Evolutionary conservation across 2,329 filamentous ascomycete genomes (phyloP).

Genomic region (Fusarium fracticaudum): DNA sequence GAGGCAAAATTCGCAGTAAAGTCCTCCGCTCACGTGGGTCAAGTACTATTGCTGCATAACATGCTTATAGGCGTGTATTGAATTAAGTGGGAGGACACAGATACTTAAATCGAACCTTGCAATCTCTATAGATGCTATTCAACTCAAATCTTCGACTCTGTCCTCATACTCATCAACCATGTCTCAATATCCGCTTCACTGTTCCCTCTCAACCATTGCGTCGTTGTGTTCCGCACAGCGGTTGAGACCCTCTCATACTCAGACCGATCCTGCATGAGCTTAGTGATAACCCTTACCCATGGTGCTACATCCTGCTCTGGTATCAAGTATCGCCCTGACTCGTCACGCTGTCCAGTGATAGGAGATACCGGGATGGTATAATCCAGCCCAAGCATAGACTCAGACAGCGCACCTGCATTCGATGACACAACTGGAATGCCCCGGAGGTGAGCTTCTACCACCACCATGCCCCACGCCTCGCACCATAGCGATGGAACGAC

Average conservation of each 20-base stretch:
- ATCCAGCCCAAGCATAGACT: conserved; percentile 1
- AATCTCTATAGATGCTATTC: too few species aligned
- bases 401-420: not conserved
- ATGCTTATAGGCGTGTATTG: not conserved
- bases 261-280: not conserved
- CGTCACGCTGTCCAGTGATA: not conserved
- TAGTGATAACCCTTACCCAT: not conserved
- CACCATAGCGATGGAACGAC: not conserved
- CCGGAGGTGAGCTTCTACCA: not conserved
- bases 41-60: not conserved
- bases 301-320: not conserved
- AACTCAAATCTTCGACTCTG: not conserved
- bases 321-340: not conserved
- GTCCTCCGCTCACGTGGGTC: not conserved
- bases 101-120: not conserved
- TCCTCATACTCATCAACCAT: not conserved
- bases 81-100: rapidly evolving
- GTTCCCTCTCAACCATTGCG: not conserved
- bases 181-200: not conserved
- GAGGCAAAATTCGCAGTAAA: not conserved
- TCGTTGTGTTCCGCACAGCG: not conserved
- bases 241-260: not conserved
- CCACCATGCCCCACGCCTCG: conserved; percentile 4
- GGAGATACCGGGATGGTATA: not conserved
- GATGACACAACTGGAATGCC: not conserved